These are phyloP conservation scores for Neopestalotiopsis rosae DNA, from an alignment of 2,329 filamentous ascomycete species.

Conservation along the genomic window DNA sequence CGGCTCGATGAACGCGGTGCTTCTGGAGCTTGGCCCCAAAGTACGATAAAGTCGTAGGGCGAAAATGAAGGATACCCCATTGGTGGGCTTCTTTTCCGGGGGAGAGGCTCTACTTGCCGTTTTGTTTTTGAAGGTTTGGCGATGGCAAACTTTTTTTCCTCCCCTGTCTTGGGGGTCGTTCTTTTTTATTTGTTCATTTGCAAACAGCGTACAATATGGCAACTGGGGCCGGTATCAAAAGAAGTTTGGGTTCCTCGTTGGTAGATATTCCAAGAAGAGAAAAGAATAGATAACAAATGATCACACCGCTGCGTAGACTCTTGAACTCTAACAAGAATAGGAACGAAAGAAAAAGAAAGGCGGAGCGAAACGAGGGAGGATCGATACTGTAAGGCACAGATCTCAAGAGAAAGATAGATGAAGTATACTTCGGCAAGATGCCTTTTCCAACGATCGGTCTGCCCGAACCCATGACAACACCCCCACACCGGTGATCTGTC, in stretches of 20 bases:
- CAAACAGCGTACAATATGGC: neutral
- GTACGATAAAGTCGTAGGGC: too few relatives aligned
- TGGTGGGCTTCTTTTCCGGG: too few relatives aligned
- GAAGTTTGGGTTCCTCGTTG: too few relatives aligned
- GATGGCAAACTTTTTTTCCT: slow-evolving; percentile 5
- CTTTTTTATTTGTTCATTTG: neutral
- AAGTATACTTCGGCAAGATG: neutral
- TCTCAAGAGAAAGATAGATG: neutral
- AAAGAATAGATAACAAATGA: neutral
- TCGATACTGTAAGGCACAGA: too few relatives aligned
- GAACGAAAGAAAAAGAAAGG: neutral
- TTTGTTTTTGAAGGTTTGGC: neutral
- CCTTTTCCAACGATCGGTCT: neutral
- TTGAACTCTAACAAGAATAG: neutral
- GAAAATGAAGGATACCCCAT: too few relatives aligned
- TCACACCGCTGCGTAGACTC: neutral
- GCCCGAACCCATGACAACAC: neutral
- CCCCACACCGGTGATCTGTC: neutral
- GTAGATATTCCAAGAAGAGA: too few relatives aligned
- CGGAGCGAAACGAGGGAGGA: neutral
- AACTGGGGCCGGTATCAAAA: neutral
- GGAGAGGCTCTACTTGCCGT: neutral
- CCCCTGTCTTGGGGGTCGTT: too few relatives aligned
- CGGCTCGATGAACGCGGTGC: too few relatives aligned
- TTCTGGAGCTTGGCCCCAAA: too few relatives aligned